Evolutionary conservation across 805 yeast species (phyloP).

Genomic region (Sugiyamaella lignohabitans): DNA sequence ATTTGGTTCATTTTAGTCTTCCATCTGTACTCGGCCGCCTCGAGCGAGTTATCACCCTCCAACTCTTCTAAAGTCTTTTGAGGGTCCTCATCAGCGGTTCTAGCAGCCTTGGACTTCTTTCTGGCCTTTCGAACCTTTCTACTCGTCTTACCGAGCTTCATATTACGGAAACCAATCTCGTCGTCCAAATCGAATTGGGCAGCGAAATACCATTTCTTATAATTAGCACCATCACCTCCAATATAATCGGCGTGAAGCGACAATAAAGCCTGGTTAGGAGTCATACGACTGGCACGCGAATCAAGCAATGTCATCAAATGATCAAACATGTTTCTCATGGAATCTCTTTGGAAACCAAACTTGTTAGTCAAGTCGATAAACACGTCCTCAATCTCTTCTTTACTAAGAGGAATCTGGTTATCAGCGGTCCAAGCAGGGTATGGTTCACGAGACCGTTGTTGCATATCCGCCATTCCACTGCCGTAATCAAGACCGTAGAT

Average conservation of each 20-base stretch:
- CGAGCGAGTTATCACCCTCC: constrained; percentile 51
- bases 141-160: constrained; percentile 47
- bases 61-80: constrained; percentile 58
- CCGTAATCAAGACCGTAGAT: constrained; percentile 61
- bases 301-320: constrained; percentile 76
- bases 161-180: constrained; percentile 50
- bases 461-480: constrained; percentile 42
- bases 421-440: constrained; percentile 99
- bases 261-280: constrained; percentile 61
- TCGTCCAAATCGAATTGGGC: constrained; percentile 75
- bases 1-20: constrained; percentile 51
- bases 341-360: constrained; percentile 83
- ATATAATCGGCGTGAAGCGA: constrained; percentile 85
- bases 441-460: constrained; percentile 68
- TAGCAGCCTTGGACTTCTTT: constrained; percentile 42
- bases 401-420: constrained; percentile 69
- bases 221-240: constrained; percentile 85
- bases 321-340: constrained; percentile 72
- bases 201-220: constrained; percentile 87
- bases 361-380: constrained; percentile 51
- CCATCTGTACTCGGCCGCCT: constrained; percentile 82
- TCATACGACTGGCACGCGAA: constrained; percentile 76
- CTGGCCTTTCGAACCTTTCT: constrained; percentile 43
- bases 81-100: constrained; percentile 44
- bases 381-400: constrained; percentile 53